Percentiles rank a stretch among this genome's conserved stretches.
phyloP scores from a whole-genome alignment of 1,284 basidiomycete species.

The Cutaneotrichosporon dermatis region DNA sequence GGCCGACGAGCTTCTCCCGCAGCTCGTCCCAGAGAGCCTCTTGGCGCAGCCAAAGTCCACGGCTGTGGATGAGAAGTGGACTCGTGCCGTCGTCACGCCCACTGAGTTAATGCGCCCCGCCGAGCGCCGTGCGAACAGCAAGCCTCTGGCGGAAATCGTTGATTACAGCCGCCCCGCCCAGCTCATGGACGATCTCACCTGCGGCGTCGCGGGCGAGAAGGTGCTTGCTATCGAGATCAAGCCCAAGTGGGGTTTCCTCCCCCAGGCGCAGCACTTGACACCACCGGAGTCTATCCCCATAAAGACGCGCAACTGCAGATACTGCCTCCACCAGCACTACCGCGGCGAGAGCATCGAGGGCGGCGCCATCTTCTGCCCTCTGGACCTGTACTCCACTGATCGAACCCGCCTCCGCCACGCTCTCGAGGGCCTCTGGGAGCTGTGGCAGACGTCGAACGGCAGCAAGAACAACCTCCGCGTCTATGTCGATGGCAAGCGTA shows the following conservation, averaged over 20 bases:
- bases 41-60: constrained; percentile 59
- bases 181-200: constrained; percentile 54
- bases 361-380: constrained; percentile 62
- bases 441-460: constrained; percentile 63
- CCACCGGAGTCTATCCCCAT: constrained; percentile 55
- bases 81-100: constrained; percentile 54
- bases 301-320: constrained; percentile 73
- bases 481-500: constrained; percentile 61
- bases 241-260: constrained; percentile 94
- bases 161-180: constrained; percentile 63
- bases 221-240: constrained; percentile 77
- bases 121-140: constrained; percentile 56
- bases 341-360: constrained; percentile 18
- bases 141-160: constrained; percentile 43
- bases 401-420: constrained; percentile 59
- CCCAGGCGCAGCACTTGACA: constrained; percentile 57
- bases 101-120: constrained; percentile 57
- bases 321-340: constrained; percentile 77
- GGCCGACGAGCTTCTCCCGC: constrained; percentile 31
- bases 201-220: constrained; percentile 11
- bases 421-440: constrained; percentile 64
- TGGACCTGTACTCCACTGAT: constrained; percentile 77
- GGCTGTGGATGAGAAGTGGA: constrained; percentile 59
- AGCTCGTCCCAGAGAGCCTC: constrained; percentile 57
- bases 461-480: constrained; percentile 73